Conservation (phyloP, 2,329 filamentous ascomycete genomes). For the Arthroderma uncinatum region DNA sequence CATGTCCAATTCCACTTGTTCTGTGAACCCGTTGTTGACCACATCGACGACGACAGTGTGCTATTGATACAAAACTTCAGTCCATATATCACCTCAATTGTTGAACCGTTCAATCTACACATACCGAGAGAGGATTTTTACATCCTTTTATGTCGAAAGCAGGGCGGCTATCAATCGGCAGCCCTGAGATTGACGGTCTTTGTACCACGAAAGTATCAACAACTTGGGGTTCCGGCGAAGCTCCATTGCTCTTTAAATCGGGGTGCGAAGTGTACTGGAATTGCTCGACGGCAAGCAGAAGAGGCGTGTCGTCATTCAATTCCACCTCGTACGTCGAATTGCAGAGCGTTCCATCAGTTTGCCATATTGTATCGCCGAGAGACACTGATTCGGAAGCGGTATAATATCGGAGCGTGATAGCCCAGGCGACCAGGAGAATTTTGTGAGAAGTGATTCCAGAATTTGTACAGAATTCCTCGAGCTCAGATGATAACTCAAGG, state of each 20-base stretch:
- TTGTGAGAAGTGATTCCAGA: not conserved
- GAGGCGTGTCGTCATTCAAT: not conserved
- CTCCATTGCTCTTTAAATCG: not conserved
- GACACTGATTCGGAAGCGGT: not conserved
- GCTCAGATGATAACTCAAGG: not conserved
- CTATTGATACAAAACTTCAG: not conserved
- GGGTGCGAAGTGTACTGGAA: not conserved
- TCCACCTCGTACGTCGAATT: not conserved
- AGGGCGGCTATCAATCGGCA: not conserved
- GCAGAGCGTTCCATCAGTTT: not conserved
- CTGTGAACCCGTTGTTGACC: not conserved
- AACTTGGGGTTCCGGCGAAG: not conserved
- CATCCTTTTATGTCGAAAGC: not conserved
- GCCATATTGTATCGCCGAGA: not conserved
- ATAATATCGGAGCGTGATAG: not conserved
- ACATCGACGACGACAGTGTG: not conserved
- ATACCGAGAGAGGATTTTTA: not conserved
- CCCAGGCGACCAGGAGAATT: slow-evolving; percentile 1
- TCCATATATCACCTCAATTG: not conserved
- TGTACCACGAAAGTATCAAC: slow-evolving; percentile 1
- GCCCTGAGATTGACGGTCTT: not conserved
- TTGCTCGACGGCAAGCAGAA: not conserved
- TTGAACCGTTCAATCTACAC: not conserved
- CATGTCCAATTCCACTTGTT: not conserved
- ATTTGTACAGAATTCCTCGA: not conserved